Conservation (phyloP, 23 red algal species). For the Gracilaria gracilis region DNA sequence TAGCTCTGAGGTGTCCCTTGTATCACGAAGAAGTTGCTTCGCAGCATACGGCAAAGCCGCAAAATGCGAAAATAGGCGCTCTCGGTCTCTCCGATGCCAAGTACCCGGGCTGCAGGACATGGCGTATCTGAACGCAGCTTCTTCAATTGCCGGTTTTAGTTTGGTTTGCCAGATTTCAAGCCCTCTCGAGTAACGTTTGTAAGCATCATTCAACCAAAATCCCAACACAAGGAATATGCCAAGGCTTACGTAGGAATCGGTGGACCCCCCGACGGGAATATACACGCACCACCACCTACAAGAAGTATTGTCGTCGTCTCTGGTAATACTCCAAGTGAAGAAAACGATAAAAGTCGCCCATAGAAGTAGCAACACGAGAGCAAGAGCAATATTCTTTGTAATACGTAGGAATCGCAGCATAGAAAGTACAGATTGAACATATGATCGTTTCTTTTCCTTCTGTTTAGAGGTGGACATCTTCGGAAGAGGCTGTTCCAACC, state of each 20-base stretch:
- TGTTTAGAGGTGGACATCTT: too few species aligned
- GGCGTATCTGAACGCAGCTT: slow-evolving; percentile 17
- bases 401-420: not conserved
- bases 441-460: not conserved
- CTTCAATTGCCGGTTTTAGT: slow-evolving; percentile 6
- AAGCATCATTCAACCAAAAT: slow-evolving; percentile 70
- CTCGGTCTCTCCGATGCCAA: slow-evolving; percentile 46
- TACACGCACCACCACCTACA: slow-evolving; percentile 58
- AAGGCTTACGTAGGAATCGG: slow-evolving; percentile 34
- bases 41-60: slow-evolving; percentile 35
- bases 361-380: not conserved
- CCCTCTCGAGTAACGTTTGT: slow-evolving; percentile 37
- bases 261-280: slow-evolving; percentile 39
- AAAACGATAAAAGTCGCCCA: slow-evolving; percentile 32
- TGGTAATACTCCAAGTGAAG: slow-evolving; percentile 19
- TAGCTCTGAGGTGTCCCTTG: slow-evolving; percentile 32
- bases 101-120: slow-evolving; percentile 29
- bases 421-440: not conserved
- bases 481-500: slow-evolving; percentile 28
- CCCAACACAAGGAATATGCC: slow-evolving; percentile 50
- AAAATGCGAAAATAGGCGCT: slow-evolving; percentile 37
- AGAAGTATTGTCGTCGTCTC: slow-evolving; percentile 5
- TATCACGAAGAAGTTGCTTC: slow-evolving; percentile 28
- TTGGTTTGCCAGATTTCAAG: slow-evolving; percentile 52
- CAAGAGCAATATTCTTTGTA: not conserved